Conservation (phyloP, 371 early-diverging fungal species). For the Blakeslea trispora region DNA sequence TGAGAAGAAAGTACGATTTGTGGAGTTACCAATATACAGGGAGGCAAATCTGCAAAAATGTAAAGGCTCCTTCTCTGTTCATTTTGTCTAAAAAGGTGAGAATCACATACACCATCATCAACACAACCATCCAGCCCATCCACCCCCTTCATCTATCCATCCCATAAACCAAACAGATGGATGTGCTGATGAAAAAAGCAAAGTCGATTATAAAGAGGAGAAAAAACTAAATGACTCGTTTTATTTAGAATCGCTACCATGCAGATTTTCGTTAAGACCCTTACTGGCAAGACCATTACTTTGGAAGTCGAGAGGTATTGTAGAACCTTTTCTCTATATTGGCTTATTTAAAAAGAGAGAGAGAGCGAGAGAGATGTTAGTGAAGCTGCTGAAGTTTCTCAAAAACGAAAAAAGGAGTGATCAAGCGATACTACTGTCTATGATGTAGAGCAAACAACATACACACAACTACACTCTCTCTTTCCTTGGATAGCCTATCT, state of each 20-base stretch:
- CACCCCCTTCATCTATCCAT: too few relatives aligned
- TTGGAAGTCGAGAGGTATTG: slow-evolving; percentile 86
- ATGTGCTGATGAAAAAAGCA: neutral
- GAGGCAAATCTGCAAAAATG: neutral
- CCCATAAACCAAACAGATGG: neutral
- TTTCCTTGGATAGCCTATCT: too few relatives aligned
- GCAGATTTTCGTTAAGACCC: slow-evolving; percentile 91
- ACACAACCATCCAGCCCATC: neutral
- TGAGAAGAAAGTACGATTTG: neutral
- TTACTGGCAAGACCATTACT: slow-evolving; percentile 92
- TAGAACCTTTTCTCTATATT: too few relatives aligned
- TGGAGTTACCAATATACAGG: neutral
- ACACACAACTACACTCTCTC: too few relatives aligned
- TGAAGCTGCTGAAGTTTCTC: too few relatives aligned
- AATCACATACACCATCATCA: neutral
- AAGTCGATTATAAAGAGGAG: too few relatives aligned
- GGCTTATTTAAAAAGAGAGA: too few relatives aligned
- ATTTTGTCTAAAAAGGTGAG: slow-evolving; percentile 32
- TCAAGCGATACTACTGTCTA: too few relatives aligned
- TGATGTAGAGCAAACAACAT: too few relatives aligned
- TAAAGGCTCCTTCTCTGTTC: slow-evolving; percentile 31
- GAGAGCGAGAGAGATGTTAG: too few relatives aligned
- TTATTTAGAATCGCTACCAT: slow-evolving; percentile 39
- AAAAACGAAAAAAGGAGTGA: too few relatives aligned
- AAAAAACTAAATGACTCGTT: too few relatives aligned